Evolutionary conservation across 2,329 filamentous ascomycete genomes (phyloP), one percentile per base, ranked within the genome.

Genomic region (Ophiostoma quercus): DNA sequence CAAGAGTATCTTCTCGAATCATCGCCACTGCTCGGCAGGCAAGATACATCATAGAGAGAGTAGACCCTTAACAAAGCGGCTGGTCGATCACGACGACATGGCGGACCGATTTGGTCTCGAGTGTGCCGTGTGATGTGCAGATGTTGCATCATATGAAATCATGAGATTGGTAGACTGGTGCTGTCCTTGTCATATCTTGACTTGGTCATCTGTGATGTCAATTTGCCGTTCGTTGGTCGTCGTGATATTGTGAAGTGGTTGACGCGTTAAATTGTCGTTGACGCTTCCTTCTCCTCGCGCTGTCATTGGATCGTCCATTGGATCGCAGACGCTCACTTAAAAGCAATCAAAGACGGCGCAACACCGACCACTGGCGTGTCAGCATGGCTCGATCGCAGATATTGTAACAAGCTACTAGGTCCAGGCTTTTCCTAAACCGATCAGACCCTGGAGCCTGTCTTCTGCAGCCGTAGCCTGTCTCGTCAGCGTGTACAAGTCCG

Each of bases 131-230:
- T 34, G 25, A 32, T 32, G 25, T 8, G 5, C 54, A 29, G 25
- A 57, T 57, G 57, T 7, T 62, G 25, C 57, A 62, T 62, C 57
- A 62, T 32, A 62, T 62, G 5, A 62, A 25, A 57, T 47, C 43
- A 47, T 14, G 12, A 12, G 11, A 3, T 41, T 41, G 16, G 25
- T 29, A 29, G 25, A 6, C 5, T 51, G 47, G 7, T 51, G 47
- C 34, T 51, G 47, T 22, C 19, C 16, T 22, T 22, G 47, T 6
- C 47, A 16, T 1, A 22, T n/a, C 7, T 19, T 51, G 16, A 51
- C 19, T 22, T 19, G n/a, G 19, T 8, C 25, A 29, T 29, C 25
- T n/a, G 22, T 57, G n/a, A 19, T 25, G 12, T 16, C 39, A 14
- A 41, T 41, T 34, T 5, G 4, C 34, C 5, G 34, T 34, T 34